Evolutionary conservation across 2,329 filamentous ascomycete species (phyloP), one percentile per base, ranked within the genome.

Genomic region (Aspergillus sp.): DNA sequence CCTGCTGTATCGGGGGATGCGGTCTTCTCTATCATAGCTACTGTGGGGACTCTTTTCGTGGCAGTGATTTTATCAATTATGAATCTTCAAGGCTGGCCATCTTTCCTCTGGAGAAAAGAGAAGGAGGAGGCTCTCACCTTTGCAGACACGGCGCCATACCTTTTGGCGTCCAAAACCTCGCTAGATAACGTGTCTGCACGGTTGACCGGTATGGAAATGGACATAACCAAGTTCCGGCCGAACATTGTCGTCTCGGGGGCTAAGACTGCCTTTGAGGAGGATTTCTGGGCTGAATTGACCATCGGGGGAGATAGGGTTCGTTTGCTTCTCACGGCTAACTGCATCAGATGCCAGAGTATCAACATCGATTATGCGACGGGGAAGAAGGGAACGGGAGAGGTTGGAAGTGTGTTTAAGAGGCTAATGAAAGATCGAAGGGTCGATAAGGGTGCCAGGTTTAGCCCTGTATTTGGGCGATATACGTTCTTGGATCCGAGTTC

Each of bases 311-410:
- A 32, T 6, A 40, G 43, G 7, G 39, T 52, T 10, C 67, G 66
- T 33, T 67, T 88, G 6, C 58, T 76, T 5, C 68, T 89, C 28
- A 88, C 83, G 30, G 80, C 79, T 40, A 86, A 89, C 61, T 90
- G 85, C 59, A 76, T 73, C 30, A 73, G 86, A 33, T 90, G 86
- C 62, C 67, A 72, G 28, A 86, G 82, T 47, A 68, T 89, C 48
- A 88, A 88, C 63, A 78, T 90, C 45, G 82, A 89, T 66, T 87
- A 86, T 59, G 59, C 67, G 19, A 86, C 81, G 0, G 86, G 86
- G 6, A 75, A 74, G 39, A 67, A 71, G 34, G 79, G 76, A 0
- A 66, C 68, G 1, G 80, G 79, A 2, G 78, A 81, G 55, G 62
- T 69, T 31, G 83, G 81, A n/a, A 70, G 67, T 33, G 74, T 86